Evolutionary conservation across 1,139 yeast species (phyloP), one percentile per base, ranked within the genome.

Genomic region (Yamadazyma mexicana): DNA sequence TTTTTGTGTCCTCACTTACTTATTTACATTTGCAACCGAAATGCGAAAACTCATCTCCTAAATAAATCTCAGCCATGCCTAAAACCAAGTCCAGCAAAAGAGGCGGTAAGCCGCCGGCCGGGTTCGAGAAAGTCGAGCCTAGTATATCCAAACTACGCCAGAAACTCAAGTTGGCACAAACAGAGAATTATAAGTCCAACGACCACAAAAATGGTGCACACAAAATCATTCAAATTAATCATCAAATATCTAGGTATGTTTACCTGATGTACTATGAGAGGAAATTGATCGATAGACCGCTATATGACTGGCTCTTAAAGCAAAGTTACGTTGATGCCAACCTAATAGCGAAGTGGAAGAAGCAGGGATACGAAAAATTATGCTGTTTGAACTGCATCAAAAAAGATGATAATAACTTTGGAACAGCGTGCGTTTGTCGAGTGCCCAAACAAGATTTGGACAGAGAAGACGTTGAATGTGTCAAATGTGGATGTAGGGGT

Each of bases 341-440:
- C 33, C 65, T 89, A 43, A 87, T 89, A 29, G 94, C 96, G 26
- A 89, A 89, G 59, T 89, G 97, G 97, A 82, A 82, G 60, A 88
- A 87, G 55, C 83, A 79, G 55, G 97, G 97, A 7, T 89, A 89
- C 60, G 97, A 89, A 56, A 77, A 83, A 44, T 64, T 89, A 40
- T 89, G 98, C 55, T 89, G 98, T 56, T 61, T 89, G 45, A 75
- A 78, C 48, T 89, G 98, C 56, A 87, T 89, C 30, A 80, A 81
- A 51, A 69, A 73, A n/a, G 65, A 61, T 30, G 87, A 83, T 46
- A 79, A 73, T 35, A 77, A 77, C 50, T 83, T 82, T 48, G 82
- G 81, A 9, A 75, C 79, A 5, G 73, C 91, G 0, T 89, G 97
- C 62, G 79, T 89, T 16, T 89, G 97, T 54, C 67, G 97, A 40